phyloP scores from a whole-genome alignment of 257 asterid genomes.

The Eucommia ulmoides region DNA sequence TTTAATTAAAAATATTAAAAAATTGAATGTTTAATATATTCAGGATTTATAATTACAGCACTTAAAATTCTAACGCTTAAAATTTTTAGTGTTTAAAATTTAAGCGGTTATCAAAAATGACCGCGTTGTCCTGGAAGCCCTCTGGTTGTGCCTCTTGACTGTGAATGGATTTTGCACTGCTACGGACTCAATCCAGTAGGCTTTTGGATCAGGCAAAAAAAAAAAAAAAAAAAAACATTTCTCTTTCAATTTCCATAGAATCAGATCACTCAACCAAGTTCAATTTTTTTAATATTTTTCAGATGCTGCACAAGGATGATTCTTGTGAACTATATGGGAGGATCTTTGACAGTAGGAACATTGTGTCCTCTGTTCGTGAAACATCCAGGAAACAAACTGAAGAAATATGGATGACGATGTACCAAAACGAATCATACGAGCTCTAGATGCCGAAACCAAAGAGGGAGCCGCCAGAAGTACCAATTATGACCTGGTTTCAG shows the following conservation, averaged over 20 bases:
- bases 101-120: too few relatives aligned
- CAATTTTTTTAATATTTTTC: too few relatives aligned
- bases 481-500: slow-evolving; percentile 66
- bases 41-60: too few relatives aligned
- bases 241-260: too few relatives aligned
- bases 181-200: slow-evolving; percentile 96
- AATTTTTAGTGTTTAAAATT: too few relatives aligned
- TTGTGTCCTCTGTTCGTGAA: slow-evolving; percentile 52
- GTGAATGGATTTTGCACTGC: slow-evolving; percentile 99
- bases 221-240: too few relatives aligned
- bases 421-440: slow-evolving; percentile 57
- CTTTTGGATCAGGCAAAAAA: slow-evolving; percentile 6
- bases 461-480: slow-evolving; percentile 20
- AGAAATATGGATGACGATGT: slow-evolving; percentile 47
- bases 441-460: slow-evolving; percentile 26
- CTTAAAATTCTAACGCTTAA: too few relatives aligned
- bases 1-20: too few relatives aligned
- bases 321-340: slow-evolving; percentile 67
- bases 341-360: slow-evolving; percentile 57
- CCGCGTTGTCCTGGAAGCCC: slow-evolving; percentile 61
- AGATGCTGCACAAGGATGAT: slow-evolving; percentile 73
- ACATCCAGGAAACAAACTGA: slow-evolving; percentile 35
- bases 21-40: too few relatives aligned
- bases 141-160: slow-evolving; percentile 82
- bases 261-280: too few relatives aligned